A percentile compares a stretch with the other conserved stretches of the same genome.
Conservation (phyloP, 257 asterid genomes). For the Fraxinus americana region DNA sequence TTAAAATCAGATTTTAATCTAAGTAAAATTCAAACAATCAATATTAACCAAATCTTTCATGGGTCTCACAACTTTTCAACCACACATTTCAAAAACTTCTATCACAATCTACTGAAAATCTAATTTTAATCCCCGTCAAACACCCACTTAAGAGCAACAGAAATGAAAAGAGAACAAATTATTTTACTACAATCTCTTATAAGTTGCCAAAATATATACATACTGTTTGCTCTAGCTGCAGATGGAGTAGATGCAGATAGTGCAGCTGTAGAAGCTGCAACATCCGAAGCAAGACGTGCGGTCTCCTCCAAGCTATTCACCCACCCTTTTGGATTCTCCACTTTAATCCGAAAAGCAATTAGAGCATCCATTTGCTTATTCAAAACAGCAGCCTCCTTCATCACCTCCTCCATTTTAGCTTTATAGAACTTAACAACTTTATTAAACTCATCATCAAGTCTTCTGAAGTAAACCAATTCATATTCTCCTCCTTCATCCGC, state of each 20-base stretch:
- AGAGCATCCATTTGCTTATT: constrained; percentile 59
- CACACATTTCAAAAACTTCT: no score
- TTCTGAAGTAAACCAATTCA: constrained; percentile 40
- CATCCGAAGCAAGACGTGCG: constrained; percentile 36
- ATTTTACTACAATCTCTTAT: no score
- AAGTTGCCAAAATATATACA: no score
- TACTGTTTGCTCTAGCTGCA: constrained; percentile 38
- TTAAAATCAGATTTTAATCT: no score
- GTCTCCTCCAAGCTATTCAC: constrained; percentile 35
- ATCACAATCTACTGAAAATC: no score
- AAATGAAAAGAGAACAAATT: no score
- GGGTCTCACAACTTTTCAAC: no score
- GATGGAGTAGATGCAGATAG: constrained; percentile 39
- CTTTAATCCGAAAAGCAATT: constrained; percentile 48
- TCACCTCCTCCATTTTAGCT: constrained; percentile 41
- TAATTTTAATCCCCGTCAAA: no score
- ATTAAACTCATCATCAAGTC: constrained; percentile 48
- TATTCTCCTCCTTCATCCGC: constrained; percentile 33
- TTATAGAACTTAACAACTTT: constrained; percentile 47
- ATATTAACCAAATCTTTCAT: no score
- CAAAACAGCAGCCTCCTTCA: constrained; percentile 44
- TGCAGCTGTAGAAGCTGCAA: constrained; percentile 37
- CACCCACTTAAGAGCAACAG: no score
- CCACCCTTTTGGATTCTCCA: constrained; percentile 41
- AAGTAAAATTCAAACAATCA: no score